Base-by-base conservation (phyloP, 1,284 basidiomycete genomes). In the Takashimella koratensis region DNA sequence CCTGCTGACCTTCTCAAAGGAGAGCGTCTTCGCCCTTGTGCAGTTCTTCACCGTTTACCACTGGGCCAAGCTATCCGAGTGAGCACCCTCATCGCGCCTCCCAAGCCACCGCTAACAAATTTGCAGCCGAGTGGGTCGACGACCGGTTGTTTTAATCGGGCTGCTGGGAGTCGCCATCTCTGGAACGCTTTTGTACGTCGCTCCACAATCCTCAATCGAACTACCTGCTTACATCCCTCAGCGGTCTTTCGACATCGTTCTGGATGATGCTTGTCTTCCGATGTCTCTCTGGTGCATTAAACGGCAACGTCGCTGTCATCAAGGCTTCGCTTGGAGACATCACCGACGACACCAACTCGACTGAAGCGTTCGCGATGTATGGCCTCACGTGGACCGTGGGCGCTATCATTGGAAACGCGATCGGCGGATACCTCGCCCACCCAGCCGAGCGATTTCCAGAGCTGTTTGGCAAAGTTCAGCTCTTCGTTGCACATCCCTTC, bases 361-460 rank as follows among this genome's bases (percentile, higher is more conserved):
- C 70, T 4, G 72, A 74, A 42, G 73, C 74, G 1, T 76, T 76
- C 54, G 71, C 74, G 1, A 57, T 75, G 51, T 76, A 74, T 52
- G 74, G 73, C 13, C 51, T 76, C 4, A 72, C 71, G 0, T 76
- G 74, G 74, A 73, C 68, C 5, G 61, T 74, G 1, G 73, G 73
- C 0, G 51, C 65, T 8, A 70, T 75, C 44, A 54, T 75, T 24
- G 73, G 73, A 4, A 66, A 63, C 30, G 63, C 67, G 4, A 46
- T 70, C 39, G 68, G 67, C 16, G 75, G 75, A 10, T 63, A 63
- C 3, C 62, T 76, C 11, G 71, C 72, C 10, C 79, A 67, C 67
- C 79, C 79, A 0, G 78, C 67, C 12, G 74, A 79, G 48, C 70
- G 76, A 47, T 75, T 74, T 44, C 77, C 78, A 0, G 57, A 56